Evolutionary conservation across 441 rosid genomes (phyloP).

Genomic region (Pelargonium australe): DNA sequence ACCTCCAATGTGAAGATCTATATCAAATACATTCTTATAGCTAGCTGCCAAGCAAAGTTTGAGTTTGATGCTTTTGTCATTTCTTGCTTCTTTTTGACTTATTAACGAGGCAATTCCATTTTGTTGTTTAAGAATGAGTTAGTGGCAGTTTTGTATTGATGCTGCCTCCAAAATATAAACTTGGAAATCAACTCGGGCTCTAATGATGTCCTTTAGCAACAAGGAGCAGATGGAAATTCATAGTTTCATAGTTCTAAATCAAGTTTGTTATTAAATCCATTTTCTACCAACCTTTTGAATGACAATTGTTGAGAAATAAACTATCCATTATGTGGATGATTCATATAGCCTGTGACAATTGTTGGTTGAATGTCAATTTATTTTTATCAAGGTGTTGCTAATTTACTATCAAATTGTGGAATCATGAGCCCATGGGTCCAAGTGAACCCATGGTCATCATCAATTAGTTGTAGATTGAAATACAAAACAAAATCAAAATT

Average conservation of each 20-base stretch:
- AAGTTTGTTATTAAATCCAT: neutral
- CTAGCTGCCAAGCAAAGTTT: neutral
- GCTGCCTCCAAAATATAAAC: slow-evolving; percentile 2
- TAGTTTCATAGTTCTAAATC: neutral
- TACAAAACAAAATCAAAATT: neutral
- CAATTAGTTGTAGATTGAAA: no score
- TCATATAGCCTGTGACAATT: no score
- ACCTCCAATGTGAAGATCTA: slow-evolving; percentile 51
- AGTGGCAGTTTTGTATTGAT: neutral
- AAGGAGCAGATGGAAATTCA: neutral
- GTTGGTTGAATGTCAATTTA: no score
- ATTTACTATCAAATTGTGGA: no score
- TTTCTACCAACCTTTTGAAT: neutral
- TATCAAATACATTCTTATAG: slow-evolving; percentile 7
- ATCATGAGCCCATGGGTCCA: no score
- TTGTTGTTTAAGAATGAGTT: slow-evolving; percentile 15
- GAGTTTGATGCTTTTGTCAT: slow-evolving; percentile 4
- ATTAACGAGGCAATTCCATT: neutral
- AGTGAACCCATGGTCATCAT: no score
- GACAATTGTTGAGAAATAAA: slow-evolving; percentile 2
- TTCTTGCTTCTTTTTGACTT: neutral
- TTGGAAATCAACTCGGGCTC: neutral
- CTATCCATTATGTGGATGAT: neutral
- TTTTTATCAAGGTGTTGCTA: no score
- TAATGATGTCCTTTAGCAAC: neutral